phyloP scores from a whole-genome alignment of 1,284 basidiomycete genomes.

The Rugosomyces carneus region DNA sequence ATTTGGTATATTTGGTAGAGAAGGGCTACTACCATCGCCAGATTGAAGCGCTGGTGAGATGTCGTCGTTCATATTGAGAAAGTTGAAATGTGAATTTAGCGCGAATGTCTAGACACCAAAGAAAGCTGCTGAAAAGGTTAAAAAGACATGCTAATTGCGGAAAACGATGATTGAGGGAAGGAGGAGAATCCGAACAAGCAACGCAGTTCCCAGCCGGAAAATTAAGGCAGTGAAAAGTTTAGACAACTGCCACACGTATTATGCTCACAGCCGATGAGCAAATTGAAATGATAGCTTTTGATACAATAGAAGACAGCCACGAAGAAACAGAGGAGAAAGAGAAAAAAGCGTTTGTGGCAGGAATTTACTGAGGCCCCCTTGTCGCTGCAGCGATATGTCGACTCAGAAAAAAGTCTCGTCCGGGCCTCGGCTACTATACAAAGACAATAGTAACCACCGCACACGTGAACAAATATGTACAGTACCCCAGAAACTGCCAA shows the following conservation, averaged over 20 bases:
- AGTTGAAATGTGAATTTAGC: conserved; percentile 1
- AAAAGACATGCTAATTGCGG: conserved; percentile 18
- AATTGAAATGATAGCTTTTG: conserved; percentile 2
- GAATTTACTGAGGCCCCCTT: background rate
- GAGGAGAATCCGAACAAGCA: conserved; percentile 11
- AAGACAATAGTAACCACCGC: conserved; percentile 8
- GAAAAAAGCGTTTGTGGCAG: background rate
- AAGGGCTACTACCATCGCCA: conserved; percentile 20
- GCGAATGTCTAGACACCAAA: too few species aligned
- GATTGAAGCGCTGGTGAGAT: conserved; percentile 12
- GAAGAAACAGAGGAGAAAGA: conserved; percentile 2
- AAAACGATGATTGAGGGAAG: conserved; percentile 9
- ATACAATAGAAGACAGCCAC: conserved; percentile 5
- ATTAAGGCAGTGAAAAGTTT: conserved; percentile 6
- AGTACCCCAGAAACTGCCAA: background rate
- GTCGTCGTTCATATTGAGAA: conserved; percentile 10
- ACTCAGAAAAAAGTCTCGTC: background rate
- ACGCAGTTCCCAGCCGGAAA: conserved; percentile 16
- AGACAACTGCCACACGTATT: conserved; percentile 6
- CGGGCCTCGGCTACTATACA: too few species aligned
- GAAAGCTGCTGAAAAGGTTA: conserved; percentile 13
- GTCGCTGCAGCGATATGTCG: conserved; percentile 11
- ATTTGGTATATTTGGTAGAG: conserved; percentile 20
- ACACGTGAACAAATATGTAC: conserved; percentile 9
- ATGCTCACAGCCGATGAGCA: conserved; percentile 2